Conservation (phyloP, 441 rosid species). For the Corymbia calophylla region DNA sequence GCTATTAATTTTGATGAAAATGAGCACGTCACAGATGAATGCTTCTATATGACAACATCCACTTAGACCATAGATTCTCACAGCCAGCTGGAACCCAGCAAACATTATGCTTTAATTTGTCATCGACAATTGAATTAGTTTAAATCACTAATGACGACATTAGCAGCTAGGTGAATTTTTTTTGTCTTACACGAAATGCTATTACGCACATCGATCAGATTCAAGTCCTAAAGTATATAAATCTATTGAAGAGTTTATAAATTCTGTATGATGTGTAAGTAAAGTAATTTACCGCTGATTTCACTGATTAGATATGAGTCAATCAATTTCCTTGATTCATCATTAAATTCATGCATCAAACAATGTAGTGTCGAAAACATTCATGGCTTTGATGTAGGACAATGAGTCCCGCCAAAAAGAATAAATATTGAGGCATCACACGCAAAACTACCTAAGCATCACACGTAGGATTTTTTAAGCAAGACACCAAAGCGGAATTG, state of each 20-base stretch:
- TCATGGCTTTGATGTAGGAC: background rate
- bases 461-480: background rate
- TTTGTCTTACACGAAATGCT: background rate
- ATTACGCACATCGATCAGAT: background rate
- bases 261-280: rapidly evolving
- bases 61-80: background rate
- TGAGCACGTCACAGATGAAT: background rate
- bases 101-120: background rate
- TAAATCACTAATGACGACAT: background rate
- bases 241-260: background rate
- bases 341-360: background rate
- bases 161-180: background rate
- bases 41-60: background rate
- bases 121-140: background rate
- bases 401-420: background rate
- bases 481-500: background rate
- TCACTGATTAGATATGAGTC: background rate
- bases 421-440: background rate
- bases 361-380: background rate
- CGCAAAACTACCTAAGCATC: background rate
- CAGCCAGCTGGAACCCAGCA: background rate
- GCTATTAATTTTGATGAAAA: background rate
- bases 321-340: background rate
- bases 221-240: background rate
- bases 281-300: background rate